Evolutionary conservation across 2,329 filamentous ascomycete genomes (phyloP).

Genomic region (Sporothrix protearum): DNA sequence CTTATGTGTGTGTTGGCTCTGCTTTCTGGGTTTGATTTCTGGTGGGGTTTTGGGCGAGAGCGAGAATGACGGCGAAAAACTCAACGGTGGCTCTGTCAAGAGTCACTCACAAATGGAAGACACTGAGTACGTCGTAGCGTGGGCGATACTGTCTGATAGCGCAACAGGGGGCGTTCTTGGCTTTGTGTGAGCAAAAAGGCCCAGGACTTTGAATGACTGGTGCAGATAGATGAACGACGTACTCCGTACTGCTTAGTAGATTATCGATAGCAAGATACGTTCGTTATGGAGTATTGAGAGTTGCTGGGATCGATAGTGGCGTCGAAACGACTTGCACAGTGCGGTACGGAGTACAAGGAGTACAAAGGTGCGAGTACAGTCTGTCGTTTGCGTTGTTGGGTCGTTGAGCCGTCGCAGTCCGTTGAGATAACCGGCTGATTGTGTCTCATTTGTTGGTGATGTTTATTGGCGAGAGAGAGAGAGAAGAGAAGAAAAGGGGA

Average conservation of each 20-base stretch:
- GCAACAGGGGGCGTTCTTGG: conserved; percentile 1
- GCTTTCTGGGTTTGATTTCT: not conserved
- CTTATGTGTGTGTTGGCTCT: not conserved
- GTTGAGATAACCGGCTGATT: not conserved
- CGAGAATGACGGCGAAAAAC: not conserved
- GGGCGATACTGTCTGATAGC: not conserved
- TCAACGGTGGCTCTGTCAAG: not conserved
- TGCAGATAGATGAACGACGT: too few relatives aligned
- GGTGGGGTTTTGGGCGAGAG: not conserved
- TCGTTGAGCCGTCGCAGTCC: not conserved
- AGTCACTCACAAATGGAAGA: too few relatives aligned
- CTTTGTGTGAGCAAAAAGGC: not conserved
- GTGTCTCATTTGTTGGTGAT: not conserved
- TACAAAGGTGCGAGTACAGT: not conserved
- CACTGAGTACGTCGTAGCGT: not conserved
- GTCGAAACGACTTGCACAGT: not conserved
- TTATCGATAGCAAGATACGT: not conserved
- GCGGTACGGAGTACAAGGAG: not conserved
- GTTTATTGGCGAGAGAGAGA: not conserved
- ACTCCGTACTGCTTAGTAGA: too few relatives aligned
- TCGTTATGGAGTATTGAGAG: not conserved
- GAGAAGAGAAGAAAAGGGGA: not conserved
- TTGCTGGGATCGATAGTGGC: not conserved
- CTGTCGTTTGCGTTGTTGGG: not conserved
- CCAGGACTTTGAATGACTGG: not conserved